Evolutionary conservation across 495 filamentous ascomycete genomes (phyloP), one percentile per base, ranked within the genome.

Genomic region (Daldinia childiae): DNA sequence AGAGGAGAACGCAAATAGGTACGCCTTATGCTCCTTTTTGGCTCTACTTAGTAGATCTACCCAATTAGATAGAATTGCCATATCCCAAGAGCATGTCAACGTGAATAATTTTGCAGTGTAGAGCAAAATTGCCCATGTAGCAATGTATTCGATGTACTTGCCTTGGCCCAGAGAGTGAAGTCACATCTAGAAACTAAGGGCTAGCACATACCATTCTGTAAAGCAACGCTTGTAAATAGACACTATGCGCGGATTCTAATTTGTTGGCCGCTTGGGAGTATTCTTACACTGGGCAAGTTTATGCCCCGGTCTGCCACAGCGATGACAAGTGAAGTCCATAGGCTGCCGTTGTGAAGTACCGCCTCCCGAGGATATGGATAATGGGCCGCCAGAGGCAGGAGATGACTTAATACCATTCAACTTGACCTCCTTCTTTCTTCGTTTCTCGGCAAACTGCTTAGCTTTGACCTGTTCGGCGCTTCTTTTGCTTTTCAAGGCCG

Each of bases 341-440:
- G 71, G 36, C 50, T 34, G 74, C 21, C 66, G 73, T 58, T 38
- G 21, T 11, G 74, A 51, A 30, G 67, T 69, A 45, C 55, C 66
- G 15, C 71, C 74, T 55, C 76, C 77, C 19, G 74, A 72, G 14
- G 73, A 79, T 58, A 79, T 78, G 15, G 76, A 75, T 45, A 68
- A 58, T 54, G 73, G 57, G 57, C 74, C 70, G 43, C 79, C 79
- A 26, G 74, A 79, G 27, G 68, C 76, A 34, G 87, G 87, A 39
- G 90, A 81, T 14, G 85, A 81, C 26, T 76, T 85, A 52, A 86
- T 74, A 17, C 76, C 77, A 63, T 88, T 87, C 61, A 90, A 74
- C 55, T 87, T 89, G 48, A 90, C 77, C 54, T 89, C 86, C 74
- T 88, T 87, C 70, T 84, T 86, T 74, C 84, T 82, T 4, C 86